Percentiles rank a stretch among this genome's conserved stretches.
These are phyloP conservation scores for Mucor plumbeus DNA, from an alignment of 371 early-diverging fungal species.

Conservation along the genomic window DNA sequence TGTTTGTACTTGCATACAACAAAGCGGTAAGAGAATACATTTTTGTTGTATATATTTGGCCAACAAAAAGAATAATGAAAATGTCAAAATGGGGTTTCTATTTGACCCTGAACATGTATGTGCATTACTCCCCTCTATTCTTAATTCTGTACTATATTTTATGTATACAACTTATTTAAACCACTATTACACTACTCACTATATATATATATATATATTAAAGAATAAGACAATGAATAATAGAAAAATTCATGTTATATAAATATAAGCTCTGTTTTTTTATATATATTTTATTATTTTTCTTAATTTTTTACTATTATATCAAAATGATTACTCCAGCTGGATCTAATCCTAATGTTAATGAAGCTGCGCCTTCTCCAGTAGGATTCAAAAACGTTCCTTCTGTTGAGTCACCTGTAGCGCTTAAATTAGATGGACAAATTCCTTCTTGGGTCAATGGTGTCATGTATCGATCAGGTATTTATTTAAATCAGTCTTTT, in stretches of 20 bases:
- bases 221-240: background rate
- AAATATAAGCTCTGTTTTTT: background rate
- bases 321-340: conserved; percentile 45
- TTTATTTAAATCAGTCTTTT: background rate
- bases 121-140: background rate
- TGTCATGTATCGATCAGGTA: conserved; percentile 61
- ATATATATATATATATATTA: background rate
- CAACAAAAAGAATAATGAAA: conserved; percentile 14
- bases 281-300: too few species aligned
- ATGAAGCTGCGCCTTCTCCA: conserved; percentile 48
- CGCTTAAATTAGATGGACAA: conserved; percentile 49
- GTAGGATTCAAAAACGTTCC: conserved; percentile 59
- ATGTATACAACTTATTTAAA: background rate
- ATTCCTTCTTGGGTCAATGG: conserved; percentile 69
- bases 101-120: background rate
- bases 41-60: background rate
- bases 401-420: conserved; percentile 43
- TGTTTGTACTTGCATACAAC: background rate
- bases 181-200: background rate
- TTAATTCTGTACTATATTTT: background rate
- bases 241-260: background rate
- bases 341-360: conserved; percentile 29
- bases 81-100: background rate
- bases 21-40: background rate
- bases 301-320: background rate